Evolutionary conservation across 768 basidiomycete species (phyloP), one percentile per base, ranked within the genome.

Genomic region (Macrocybe gigantea): DNA sequence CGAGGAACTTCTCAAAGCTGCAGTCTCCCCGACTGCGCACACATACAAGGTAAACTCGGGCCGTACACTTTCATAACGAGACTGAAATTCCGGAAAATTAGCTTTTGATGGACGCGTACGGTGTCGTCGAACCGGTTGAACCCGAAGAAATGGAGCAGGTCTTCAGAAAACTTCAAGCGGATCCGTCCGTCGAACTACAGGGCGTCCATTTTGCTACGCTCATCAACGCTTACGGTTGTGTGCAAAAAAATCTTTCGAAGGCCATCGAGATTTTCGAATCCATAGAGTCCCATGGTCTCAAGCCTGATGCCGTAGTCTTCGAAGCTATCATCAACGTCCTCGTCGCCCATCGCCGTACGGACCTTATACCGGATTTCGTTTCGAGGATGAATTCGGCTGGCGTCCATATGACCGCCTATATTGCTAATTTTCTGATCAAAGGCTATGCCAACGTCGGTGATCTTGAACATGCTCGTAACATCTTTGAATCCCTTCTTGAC

Each of bases 371-470:
- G 0, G 56, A 67, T 12, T 93, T 90, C 60, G 63, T 86, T 33
- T 61, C 68, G 32, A 78, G 79, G 49, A 80, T 97, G 70, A 68
- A 66, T 15, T 56, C 65, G 1, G 70, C 76, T 5, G 80, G 81
- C 32, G 80, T 93, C 6, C 86, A 88, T 57, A 85, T 93, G 80
- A 97, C 94, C 2, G 93, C 95, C 5, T 99, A 99, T 65, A 88
- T 97, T 54, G 88, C 86, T 29, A 97, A 97, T 69, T 73, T 85
- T 48, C 68, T 91, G 57, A 88, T 93, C 68, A 79, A 80, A 60
- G 83, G 82, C 0, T 82, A 74, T 51, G 73, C 93, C 0, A 77
- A 82, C 29, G 75, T 73, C 1, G 84, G 85, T 12, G 71, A 85
- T 37, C 71, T 97, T 46, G 82, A 80, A 11, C 71, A 78, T 47